Conservation (phyloP, 768 basidiomycete species). For the Amanita pseudoporphyria region DNA sequence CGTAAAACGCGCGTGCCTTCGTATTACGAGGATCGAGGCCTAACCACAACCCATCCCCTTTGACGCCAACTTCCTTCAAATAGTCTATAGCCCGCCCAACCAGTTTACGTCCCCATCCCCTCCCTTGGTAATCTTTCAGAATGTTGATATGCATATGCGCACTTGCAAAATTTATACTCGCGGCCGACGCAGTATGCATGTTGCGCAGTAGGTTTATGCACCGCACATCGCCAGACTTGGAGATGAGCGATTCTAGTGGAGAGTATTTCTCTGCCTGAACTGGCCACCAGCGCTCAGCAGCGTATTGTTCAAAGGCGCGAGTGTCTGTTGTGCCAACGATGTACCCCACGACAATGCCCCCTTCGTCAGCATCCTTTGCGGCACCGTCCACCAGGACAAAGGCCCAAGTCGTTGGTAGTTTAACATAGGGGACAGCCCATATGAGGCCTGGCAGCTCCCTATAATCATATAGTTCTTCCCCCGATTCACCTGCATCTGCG, state of each 20-base stretch:
- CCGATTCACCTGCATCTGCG: slow-evolving; percentile 59
- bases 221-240: slow-evolving; percentile 32
- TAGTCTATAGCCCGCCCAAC: slow-evolving; percentile 44
- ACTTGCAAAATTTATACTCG: slow-evolving; percentile 53
- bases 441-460: slow-evolving; percentile 61
- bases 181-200: slow-evolving; percentile 36
- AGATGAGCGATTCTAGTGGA: slow-evolving; percentile 16
- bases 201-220: slow-evolving; percentile 33
- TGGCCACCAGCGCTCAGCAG: slow-evolving; percentile 58
- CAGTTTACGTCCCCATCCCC: slow-evolving; percentile 63
- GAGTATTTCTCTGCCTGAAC: slow-evolving; percentile 47
- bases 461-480: slow-evolving; percentile 49
- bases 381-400: slow-evolving; percentile 48
- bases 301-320: slow-evolving; percentile 47
- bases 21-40: slow-evolving; percentile 58
- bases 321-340: slow-evolving; percentile 60
- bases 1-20: slow-evolving; percentile 53
- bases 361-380: slow-evolving; percentile 25
- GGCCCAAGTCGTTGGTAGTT: slow-evolving; percentile 56
- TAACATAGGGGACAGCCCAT: slow-evolving; percentile 70
- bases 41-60: slow-evolving; percentile 46
- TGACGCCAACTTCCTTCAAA: slow-evolving; percentile 38
- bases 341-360: slow-evolving; percentile 56
- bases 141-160: slow-evolving; percentile 76
- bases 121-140: slow-evolving; percentile 52